phyloP scores from a whole-genome alignment of 495 filamentous ascomycete species.

The Saxispiralis lemnorum region DNA sequence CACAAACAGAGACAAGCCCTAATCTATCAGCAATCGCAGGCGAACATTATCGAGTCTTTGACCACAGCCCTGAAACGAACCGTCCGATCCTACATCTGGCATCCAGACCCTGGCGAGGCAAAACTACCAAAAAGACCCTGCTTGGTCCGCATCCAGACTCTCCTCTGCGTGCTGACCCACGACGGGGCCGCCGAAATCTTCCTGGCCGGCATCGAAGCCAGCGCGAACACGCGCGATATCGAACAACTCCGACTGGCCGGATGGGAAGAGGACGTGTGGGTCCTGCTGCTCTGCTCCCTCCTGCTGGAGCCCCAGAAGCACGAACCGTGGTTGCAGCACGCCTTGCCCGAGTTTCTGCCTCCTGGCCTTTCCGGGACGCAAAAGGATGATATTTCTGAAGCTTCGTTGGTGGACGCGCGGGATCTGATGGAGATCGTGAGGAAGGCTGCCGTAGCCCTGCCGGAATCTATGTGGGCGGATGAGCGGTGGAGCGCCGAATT shows the following conservation, averaged over 20 bases:
- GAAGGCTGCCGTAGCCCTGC: not conserved
- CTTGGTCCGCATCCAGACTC: slow-evolving; percentile 6
- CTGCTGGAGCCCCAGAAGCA: not conserved
- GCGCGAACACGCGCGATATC: slow-evolving; percentile 6
- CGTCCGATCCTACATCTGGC: slow-evolving; percentile 8
- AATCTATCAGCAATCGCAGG: slow-evolving; percentile 19
- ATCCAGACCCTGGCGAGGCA: not conserved
- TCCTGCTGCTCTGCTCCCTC: slow-evolving; percentile 8
- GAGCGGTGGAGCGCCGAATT: not conserved
- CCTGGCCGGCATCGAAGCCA: slow-evolving; percentile 8
- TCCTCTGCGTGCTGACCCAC: slow-evolving; percentile 5
- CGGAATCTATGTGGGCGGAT: not conserved
- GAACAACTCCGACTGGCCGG: slow-evolving; percentile 8
- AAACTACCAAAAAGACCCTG: not conserved
- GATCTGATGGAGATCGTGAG: not conserved
- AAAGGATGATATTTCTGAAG: too few relatives aligned
- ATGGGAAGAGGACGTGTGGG: slow-evolving; percentile 18
- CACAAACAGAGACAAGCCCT: slow-evolving; percentile 16
- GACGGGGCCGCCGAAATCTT: slow-evolving; percentile 1
- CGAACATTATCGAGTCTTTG: slow-evolving; percentile 8
- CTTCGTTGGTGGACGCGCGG: not conserved
- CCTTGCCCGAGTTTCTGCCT: too few relatives aligned
- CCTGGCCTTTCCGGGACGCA: too few relatives aligned
- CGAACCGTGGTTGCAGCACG: too few relatives aligned
- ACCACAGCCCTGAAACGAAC: slow-evolving; percentile 12